These are phyloP conservation scores for Sungouiella blattae DNA, from an alignment of 805 yeast genomes.

Conservation along the genomic window DNA sequence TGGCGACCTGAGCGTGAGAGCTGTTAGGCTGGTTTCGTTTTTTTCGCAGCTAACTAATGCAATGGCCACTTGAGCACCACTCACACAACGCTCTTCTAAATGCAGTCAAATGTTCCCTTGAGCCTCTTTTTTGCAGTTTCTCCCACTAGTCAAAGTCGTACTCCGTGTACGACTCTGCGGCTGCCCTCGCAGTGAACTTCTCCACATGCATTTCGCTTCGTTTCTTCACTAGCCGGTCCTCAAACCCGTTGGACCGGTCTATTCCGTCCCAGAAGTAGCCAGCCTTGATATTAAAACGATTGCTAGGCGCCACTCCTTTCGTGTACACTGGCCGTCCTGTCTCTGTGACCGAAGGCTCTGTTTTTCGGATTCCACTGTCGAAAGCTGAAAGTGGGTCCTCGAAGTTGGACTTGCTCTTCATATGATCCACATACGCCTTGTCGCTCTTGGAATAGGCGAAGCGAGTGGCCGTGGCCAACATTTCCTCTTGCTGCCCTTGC, in stretches of 20 bases:
- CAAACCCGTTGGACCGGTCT: conserved; percentile 87
- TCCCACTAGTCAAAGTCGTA: conserved; percentile 12
- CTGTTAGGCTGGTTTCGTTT: too few species aligned
- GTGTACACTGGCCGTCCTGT: conserved; percentile 54
- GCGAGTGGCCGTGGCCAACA: conserved; percentile 30
- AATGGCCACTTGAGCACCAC: too few species aligned
- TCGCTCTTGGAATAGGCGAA: conserved; percentile 31
- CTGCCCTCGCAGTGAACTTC: conserved; percentile 9
- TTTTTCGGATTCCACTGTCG: conserved; percentile 15
- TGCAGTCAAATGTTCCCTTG: not conserved
- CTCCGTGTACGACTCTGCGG: conserved; percentile 16
- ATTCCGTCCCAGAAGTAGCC: conserved; percentile 92
- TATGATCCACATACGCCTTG: conserved; percentile 29
- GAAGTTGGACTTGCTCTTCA: conserved; percentile 30
- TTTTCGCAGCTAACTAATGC: too few species aligned
- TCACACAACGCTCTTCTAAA: too few species aligned
- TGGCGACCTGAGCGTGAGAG: too few species aligned
- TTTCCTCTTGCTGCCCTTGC: conserved; percentile 11
- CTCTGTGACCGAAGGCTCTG: conserved; percentile 18
- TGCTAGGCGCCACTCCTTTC: conserved; percentile 52
- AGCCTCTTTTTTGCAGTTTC: not conserved
- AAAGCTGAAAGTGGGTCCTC: conserved; percentile 68
- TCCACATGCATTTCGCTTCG: conserved; percentile 20
- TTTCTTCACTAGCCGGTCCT: conserved; percentile 51
- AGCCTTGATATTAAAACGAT: conserved; percentile 73